Percentiles rank a stretch among this genome's conserved stretches.
These are phyloP conservation scores for Knoxdaviesia proteae DNA, from an alignment of 2,329 filamentous ascomycete species.

Conservation along the genomic window DNA sequence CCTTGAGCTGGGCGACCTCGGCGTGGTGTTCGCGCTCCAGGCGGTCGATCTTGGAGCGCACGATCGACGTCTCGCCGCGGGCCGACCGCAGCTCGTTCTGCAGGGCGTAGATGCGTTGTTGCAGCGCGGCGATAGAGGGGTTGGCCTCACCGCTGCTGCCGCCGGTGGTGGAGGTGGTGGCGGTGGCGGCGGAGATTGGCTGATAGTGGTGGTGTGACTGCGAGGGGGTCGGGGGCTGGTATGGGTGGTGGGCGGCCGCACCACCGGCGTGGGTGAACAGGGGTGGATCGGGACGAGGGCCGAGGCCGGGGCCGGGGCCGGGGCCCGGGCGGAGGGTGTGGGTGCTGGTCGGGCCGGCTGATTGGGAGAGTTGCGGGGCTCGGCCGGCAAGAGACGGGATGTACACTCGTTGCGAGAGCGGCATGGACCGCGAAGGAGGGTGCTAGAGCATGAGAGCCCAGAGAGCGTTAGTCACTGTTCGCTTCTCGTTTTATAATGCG, in stretches of 20 bases:
- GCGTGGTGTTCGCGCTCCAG: conserved; percentile 39
- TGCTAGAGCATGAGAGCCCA: not conserved
- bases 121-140: conserved; percentile 21
- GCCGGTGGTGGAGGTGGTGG: not conserved
- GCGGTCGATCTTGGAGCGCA: conserved; percentile 50
- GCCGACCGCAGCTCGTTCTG: conserved; percentile 39
- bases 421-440: conserved; percentile 9
- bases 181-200: not conserved
- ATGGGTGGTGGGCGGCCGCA: not conserved
- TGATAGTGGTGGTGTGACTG: not conserved
- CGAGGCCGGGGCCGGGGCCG: no score
- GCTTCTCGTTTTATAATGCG: not conserved
- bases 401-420: conserved; percentile 13
- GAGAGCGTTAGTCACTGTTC: no score
- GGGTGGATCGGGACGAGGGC: not conserved
- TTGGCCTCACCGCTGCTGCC: conserved; percentile 12
- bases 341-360: no score
- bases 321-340: no score
- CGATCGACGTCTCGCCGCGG: conserved; percentile 51
- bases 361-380: conserved; percentile 8
- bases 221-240: not conserved
- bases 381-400: conserved; percentile 20
- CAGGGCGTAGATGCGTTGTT: conserved; percentile 30
- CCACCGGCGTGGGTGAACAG: not conserved
- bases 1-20: conserved; percentile 38